A percentile compares a stretch with the other conserved stretches of the same genome.
Conservation (phyloP, 2,329 filamentous ascomycete species). For the Aspergillus ustus region DNA sequence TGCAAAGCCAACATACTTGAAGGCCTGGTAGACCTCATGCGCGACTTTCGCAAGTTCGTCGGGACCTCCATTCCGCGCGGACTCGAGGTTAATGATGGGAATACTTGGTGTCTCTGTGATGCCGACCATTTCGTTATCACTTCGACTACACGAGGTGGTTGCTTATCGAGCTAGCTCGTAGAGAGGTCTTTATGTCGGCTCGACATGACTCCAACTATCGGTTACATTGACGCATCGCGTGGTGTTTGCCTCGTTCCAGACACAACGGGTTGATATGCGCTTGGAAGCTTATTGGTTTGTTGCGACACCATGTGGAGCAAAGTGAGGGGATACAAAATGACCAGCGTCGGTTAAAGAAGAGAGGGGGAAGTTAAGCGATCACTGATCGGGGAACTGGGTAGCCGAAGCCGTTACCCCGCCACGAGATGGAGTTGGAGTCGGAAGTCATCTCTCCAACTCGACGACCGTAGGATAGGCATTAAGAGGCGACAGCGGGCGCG, state of each 20-base stretch:
- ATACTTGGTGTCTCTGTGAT: neutral
- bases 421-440: neutral
- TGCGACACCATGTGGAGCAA: neutral
- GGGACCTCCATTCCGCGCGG: neutral
- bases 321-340: neutral
- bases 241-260: neutral
- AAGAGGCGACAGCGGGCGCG: neutral
- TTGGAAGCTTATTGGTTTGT: neutral
- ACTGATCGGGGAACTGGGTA: neutral
- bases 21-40: constrained; percentile 11
- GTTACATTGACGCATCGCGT: neutral
- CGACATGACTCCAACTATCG: neutral
- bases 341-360: neutral
- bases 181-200: neutral
- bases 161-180: neutral
- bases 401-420: neutral
- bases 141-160: neutral
- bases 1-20: constrained; percentile 9
- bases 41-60: neutral
- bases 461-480: neutral
- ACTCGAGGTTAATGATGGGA: constrained; percentile 11
- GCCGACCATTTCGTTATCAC: neutral
- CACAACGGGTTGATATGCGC: neutral
- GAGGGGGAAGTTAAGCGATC: neutral
- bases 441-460: neutral